Base-by-base conservation (phyloP, 805 yeast species). In the Komagataella phaffii region DNA sequence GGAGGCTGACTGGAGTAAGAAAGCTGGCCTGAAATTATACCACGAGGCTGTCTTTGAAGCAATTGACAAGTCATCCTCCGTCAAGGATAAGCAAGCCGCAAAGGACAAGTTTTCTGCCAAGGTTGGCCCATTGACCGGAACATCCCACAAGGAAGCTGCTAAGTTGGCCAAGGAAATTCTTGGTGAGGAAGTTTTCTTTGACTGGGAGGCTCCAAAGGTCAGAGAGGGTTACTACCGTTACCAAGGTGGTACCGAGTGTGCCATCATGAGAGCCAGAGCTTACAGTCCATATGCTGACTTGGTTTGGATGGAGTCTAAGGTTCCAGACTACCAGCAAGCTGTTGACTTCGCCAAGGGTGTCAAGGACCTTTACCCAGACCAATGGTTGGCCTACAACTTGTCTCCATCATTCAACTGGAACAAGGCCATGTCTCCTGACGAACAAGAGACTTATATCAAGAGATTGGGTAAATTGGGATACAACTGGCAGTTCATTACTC, bases 371-470 rank as follows among this genome's bases (percentile, higher is more conserved):
- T 85, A 67, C 71, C 98, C 98, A 59, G 77, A 86, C 58, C 90
- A 91, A 71, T 90, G 97, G 98, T 77, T 91, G 59, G 95, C 97
- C 51, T 91, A 91, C 76, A 91, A 91, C 77, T 76, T 91, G 68
- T 88, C 96, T 30, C 98, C 98, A 58, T 88, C 96, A 6, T 91
- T 91, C 82, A 91, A 91, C 80, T 91, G 98, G 98, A 88, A 88
- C 68, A 81, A 81, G 57, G 96, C 97, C 52, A 88, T 91, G 96
- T 72, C 84, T 51, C 72, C 84, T 23, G 76, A 76, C 49, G 96
- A 91, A 63, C 96, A 90, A 73, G 85, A 83, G 67, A 85, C 96
- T 49, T 91, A 88, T 70, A 91, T 91, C 68, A 70, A 79, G 65
- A 81, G 96, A 67, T 79, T 91, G 55, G 95, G 84, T 56, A 76